Evolutionary conservation across 1,284 basidiomycete genomes (phyloP).

Genomic region (Cryptococcus sp.): DNA sequence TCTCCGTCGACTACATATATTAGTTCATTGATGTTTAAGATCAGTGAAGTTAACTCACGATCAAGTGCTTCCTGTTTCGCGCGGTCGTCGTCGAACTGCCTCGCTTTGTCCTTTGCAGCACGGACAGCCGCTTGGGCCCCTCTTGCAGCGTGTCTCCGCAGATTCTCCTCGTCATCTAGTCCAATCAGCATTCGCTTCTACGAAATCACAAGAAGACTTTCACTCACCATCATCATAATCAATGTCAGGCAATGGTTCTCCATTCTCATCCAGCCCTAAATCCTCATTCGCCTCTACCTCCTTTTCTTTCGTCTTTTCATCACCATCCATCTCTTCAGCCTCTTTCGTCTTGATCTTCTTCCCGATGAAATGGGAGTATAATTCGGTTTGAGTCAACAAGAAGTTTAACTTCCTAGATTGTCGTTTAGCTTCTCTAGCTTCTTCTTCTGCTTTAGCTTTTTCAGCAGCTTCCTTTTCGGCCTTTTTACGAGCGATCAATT

Average conservation of each 20-base stretch:
- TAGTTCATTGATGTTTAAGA: neutral
- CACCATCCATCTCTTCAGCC: constrained; percentile 70
- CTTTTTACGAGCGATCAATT: constrained; percentile 84
- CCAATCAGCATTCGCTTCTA: too few species aligned
- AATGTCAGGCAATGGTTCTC: constrained; percentile 64
- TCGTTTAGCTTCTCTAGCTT: constrained; percentile 89
- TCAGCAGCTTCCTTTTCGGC: constrained; percentile 93
- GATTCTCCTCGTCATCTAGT: constrained; percentile 89
- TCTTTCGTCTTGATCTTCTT: constrained; percentile 96
- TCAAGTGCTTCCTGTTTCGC: constrained; percentile 32
- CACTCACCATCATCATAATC: constrained; percentile 87
- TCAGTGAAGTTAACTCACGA: constrained; percentile 7
- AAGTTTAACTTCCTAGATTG: constrained; percentile 98
- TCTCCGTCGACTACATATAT: constrained; percentile 68
- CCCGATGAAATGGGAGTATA: constrained; percentile 99
- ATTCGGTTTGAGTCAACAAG: constrained; percentile 96
- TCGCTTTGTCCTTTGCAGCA: constrained; percentile 73
- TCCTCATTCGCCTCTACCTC: constrained; percentile 57
- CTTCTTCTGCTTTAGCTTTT: constrained; percentile 87
- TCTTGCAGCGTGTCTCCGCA: constrained; percentile 78
- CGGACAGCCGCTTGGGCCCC: constrained; percentile 88
- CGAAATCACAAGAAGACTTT: too few species aligned
- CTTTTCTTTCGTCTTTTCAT: constrained; percentile 16
- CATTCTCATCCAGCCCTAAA: constrained; percentile 53
- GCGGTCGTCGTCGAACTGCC: constrained; percentile 73